Conservation (phyloP, 2,329 filamentous ascomycete species). For the Colletotrichum spaethianum region DNA sequence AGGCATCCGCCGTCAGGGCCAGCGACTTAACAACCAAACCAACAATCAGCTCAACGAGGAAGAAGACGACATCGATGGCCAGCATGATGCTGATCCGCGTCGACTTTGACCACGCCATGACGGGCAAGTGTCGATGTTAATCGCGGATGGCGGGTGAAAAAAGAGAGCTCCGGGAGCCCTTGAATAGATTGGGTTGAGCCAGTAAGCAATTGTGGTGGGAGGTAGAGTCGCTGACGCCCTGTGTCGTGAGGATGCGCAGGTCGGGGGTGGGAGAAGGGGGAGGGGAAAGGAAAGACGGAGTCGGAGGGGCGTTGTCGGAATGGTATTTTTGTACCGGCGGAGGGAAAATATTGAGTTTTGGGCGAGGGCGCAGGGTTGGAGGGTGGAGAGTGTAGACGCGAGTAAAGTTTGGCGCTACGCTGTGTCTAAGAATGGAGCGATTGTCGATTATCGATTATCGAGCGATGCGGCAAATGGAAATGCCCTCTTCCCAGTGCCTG, state of each 20-base stretch:
- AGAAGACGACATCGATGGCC: constrained; percentile 90
- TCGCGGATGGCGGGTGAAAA: background rate
- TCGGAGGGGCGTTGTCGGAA: constrained; percentile 24
- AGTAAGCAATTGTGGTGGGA: constrained; percentile 14
- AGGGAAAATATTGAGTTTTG: constrained; percentile 20
- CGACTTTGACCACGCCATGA: constrained; percentile 92
- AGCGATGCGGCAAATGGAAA: background rate
- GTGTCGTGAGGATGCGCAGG: constrained; percentile 16
- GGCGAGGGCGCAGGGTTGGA: constrained; percentile 6
- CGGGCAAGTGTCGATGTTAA: constrained; percentile 20
- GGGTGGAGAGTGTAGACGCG: constrained; percentile 6
- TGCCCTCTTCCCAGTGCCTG: background rate
- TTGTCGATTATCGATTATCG: background rate
- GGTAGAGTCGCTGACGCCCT: constrained; percentile 18
- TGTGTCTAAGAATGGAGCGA: background rate
- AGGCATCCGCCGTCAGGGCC: constrained; percentile 94
- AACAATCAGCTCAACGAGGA: constrained; percentile 87
- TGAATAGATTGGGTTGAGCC: constrained; percentile 13
- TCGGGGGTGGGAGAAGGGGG: background rate
- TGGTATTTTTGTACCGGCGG: constrained; percentile 24
- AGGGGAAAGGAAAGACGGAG: background rate
- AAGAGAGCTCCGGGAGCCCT: constrained; percentile 29
- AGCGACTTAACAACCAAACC: constrained; percentile 92
- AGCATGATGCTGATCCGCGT: constrained; percentile 94
- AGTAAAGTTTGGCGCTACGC: constrained; percentile 26